phyloP scores from a whole-genome alignment of 345 rosid genomes.

The Eucalyptus pauciflora region DNA sequence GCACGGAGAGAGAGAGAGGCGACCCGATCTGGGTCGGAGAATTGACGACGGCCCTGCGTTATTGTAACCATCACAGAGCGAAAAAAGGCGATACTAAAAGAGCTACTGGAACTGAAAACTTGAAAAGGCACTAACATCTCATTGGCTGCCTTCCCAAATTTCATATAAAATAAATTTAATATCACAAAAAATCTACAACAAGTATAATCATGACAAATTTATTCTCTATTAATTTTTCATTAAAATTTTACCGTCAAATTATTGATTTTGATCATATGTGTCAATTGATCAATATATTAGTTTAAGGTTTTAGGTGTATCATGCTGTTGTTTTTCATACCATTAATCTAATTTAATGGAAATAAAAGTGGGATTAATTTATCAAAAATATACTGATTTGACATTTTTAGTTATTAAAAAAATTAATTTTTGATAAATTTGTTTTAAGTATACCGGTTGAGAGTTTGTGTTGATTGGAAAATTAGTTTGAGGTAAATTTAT shows the following conservation, averaged over 20 bases:
- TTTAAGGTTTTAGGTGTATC: too few relatives aligned
- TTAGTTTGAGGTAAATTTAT: accelerated
- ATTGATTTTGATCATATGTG: accelerated
- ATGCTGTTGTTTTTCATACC: accelerated
- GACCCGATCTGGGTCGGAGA: not conserved
- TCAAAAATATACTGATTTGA: too few relatives aligned
- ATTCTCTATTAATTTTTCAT: accelerated
- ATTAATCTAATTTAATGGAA: too few relatives aligned
- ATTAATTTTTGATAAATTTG: too few relatives aligned
- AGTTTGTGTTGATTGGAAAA: too few relatives aligned
- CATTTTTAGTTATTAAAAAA: too few relatives aligned
- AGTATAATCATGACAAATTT: too few relatives aligned
- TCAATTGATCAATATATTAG: accelerated
- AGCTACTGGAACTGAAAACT: not conserved
- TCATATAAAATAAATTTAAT: not conserved
- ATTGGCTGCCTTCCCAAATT: not conserved
- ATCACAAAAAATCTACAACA: accelerated
- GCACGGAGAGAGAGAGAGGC: not conserved
- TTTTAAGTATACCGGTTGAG: accelerated
- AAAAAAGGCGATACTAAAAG: not conserved
- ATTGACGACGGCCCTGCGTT: not conserved
- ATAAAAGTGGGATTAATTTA: too few relatives aligned
- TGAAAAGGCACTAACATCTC: not conserved
- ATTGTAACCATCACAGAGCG: not conserved
- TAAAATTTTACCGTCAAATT: too few relatives aligned